Evolutionary conservation across 805 yeast species (phyloP).

Genomic region (Saccharomyces jurei): DNA sequence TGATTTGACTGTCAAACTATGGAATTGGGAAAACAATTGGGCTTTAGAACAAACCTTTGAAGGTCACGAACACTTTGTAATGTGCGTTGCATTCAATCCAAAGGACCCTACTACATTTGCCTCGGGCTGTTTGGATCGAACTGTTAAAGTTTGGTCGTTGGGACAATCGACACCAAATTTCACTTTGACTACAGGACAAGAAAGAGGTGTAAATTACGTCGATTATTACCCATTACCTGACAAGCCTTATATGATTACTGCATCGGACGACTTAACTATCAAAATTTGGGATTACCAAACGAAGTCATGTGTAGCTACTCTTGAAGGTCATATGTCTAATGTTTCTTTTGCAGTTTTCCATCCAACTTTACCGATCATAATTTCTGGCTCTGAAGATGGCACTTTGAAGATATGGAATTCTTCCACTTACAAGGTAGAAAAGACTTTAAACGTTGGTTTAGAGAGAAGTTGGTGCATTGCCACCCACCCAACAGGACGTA

Average conservation of each 20-base stretch:
- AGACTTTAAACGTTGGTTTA: conserved; percentile 80
- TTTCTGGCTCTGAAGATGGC: conserved; percentile 96
- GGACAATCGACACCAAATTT: conserved; percentile 84
- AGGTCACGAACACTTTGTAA: conserved; percentile 93
- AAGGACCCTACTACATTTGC: conserved; percentile 97
- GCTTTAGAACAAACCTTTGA: conserved; percentile 80
- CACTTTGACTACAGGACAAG: conserved; percentile 83
- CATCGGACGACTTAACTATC: conserved; percentile 84
- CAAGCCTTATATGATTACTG: conserved; percentile 88
- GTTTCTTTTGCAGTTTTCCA: conserved; percentile 97
- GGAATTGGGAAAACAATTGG: conserved; percentile 98
- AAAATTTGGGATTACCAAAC: conserved; percentile 97
- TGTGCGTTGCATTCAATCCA: conserved; percentile 92
- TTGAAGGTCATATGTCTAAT: conserved; percentile 89
- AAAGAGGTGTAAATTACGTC: conserved; percentile 90
- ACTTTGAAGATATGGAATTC: conserved; percentile 93
- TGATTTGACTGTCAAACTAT: conserved; percentile 82
- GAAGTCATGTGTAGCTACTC: conserved; percentile 86
- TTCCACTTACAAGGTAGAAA: conserved; percentile 86
- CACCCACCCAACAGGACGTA: conserved; percentile 51
- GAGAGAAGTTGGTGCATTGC: conserved; percentile 97
- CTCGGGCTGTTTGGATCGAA: conserved; percentile 90
- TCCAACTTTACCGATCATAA: conserved; percentile 89
- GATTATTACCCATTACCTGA: conserved; percentile 96
- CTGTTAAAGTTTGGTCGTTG: conserved; percentile 93